Conservation (phyloP, 768 basidiomycete genomes). For the Glaciozyma antarctica region DNA sequence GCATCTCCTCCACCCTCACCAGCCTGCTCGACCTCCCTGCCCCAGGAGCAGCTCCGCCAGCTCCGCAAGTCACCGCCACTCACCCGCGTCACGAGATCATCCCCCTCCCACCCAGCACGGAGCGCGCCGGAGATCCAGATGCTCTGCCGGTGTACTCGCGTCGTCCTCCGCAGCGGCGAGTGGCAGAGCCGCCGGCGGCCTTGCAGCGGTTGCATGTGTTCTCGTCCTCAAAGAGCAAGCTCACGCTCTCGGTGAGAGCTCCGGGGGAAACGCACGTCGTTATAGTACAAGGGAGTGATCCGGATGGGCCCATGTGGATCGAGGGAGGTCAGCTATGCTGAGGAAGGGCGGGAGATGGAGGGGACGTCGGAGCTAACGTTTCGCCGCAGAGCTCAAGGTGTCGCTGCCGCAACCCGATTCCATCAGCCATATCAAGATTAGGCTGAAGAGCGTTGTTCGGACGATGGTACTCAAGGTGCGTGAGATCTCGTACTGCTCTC, state of each 20-base stretch:
- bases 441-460: conserved; percentile 22
- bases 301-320: background rate
- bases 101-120: no score
- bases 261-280: conserved; percentile 15
- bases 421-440: conserved; percentile 15
- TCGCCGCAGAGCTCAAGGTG: background rate
- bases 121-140: no score
- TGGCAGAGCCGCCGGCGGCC: no score
- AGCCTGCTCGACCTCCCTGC: no score
- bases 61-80: no score
- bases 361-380: background rate
- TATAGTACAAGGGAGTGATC: conserved; percentile 16
- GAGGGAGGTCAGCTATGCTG: background rate
- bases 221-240: conserved; percentile 11
- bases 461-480: conserved; percentile 22
- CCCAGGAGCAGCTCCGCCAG: no score
- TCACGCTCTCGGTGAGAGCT: conserved; percentile 6
- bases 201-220: background rate
- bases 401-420: conserved; percentile 7
- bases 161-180: no score
- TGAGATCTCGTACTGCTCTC: background rate
- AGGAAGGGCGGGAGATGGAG: background rate
- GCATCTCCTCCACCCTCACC: no score
- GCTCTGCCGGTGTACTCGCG: no score
- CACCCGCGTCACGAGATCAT: no score